phyloP scores from a whole-genome alignment of 2,329 filamentous ascomycete genomes.

The Aspergillus tanneri region DNA sequence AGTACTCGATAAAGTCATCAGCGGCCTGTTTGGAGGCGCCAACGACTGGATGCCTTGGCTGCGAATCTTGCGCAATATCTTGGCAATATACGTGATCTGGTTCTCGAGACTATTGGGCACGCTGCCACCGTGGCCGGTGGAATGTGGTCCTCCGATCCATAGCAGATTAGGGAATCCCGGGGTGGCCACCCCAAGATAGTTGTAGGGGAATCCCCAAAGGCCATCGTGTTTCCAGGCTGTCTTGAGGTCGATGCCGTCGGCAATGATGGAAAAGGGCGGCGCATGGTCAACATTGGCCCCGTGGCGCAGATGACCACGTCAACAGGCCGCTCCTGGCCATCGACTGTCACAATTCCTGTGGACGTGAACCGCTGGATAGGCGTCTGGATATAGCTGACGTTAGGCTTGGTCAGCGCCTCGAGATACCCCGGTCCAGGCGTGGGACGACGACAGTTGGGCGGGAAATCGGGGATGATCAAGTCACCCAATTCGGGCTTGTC shows the following conservation, averaged over 20 bases:
- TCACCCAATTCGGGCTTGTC: slow-evolving; percentile 37
- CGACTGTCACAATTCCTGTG: slow-evolving; percentile 34
- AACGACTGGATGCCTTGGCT: slow-evolving; percentile 36
- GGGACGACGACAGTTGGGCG: slow-evolving; percentile 38
- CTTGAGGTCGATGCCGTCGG: too few relatives aligned
- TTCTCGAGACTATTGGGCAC: slow-evolving; percentile 51
- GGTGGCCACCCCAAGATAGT: slow-evolving; percentile 63
- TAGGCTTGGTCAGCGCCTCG: slow-evolving; percentile 61
- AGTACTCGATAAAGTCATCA: slow-evolving; percentile 28
- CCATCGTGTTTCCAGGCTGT: slow-evolving; percentile 33
- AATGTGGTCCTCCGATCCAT: slow-evolving; percentile 62
- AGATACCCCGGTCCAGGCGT: slow-evolving; percentile 53
- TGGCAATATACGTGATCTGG: slow-evolving; percentile 35
- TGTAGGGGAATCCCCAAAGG: slow-evolving; percentile 57
- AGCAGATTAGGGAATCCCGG: slow-evolving; percentile 68
- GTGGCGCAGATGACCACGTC: slow-evolving; percentile 42
- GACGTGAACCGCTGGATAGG: slow-evolving; percentile 49
- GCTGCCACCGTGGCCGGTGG: slow-evolving; percentile 61
- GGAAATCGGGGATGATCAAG: slow-evolving; percentile 37
- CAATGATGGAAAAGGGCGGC: slow-evolving; percentile 37
- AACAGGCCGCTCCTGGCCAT: slow-evolving; percentile 34
- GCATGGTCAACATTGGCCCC: slow-evolving; percentile 36
- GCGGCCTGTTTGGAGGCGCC: slow-evolving; percentile 28
- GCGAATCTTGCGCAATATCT: slow-evolving; percentile 37
- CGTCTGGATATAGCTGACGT: slow-evolving; percentile 59